A percentile compares a stretch with the other conserved stretches of the same genome.
phyloP scores from a whole-genome alignment of 176 grass and related monocot species.

The Poa annua region DNA sequence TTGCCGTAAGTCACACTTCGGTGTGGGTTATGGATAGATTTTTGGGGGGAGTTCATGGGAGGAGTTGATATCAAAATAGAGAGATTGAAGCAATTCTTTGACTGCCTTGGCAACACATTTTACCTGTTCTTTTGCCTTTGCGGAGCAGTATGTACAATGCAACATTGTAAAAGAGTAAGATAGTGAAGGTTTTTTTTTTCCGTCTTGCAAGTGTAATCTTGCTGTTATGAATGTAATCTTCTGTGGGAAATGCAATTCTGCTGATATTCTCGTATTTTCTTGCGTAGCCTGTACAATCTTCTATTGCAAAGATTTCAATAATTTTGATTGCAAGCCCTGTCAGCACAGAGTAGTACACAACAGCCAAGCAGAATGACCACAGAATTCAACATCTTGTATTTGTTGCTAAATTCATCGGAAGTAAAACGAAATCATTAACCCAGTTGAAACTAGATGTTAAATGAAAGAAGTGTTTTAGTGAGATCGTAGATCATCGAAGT shows the following conservation, averaged over 20 bases:
- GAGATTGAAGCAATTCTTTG: constrained; percentile 44
- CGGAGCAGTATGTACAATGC: constrained; percentile 42
- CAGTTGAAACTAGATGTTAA: no score
- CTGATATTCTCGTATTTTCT: neutral
- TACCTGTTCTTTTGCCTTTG: constrained; percentile 35
- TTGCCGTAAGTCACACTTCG: constrained; percentile 35
- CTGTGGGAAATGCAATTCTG: neutral
- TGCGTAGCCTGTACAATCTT: neutral
- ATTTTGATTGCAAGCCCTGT: neutral
- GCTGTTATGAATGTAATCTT: neutral
- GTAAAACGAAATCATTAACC: no score
- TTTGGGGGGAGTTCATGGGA: constrained; percentile 23
- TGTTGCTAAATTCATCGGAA: neutral
- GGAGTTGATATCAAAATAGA: constrained; percentile 47
- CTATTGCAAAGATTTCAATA: neutral
- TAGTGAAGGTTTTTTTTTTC: constrained; percentile 42
- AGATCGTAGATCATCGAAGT: no score
- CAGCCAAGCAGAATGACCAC: neutral
- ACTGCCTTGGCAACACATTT: constrained; percentile 40
- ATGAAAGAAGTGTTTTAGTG: no score
- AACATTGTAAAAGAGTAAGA: constrained; percentile 50
- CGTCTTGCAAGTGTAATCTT: constrained; percentile 27
- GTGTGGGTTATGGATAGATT: constrained; percentile 42
- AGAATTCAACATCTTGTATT: neutral
- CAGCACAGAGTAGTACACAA: neutral